phyloP scores from a whole-genome alignment of 345 rosid genomes.

The Pistacia integerrima region DNA sequence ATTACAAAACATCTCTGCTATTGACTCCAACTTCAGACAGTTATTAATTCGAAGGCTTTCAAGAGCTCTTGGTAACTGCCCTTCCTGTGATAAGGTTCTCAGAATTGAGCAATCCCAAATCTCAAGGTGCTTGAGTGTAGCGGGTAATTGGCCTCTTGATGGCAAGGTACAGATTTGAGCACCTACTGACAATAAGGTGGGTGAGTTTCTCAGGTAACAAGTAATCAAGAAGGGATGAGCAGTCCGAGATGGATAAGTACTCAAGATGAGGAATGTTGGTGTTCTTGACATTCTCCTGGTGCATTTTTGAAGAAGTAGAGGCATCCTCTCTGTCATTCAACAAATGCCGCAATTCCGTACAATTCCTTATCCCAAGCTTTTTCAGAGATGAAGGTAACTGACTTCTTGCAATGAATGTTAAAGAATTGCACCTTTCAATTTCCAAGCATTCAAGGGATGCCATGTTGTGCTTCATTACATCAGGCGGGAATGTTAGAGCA shows the following conservation, averaged over 20 bases:
- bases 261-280: neutral
- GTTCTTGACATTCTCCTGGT: too few species aligned
- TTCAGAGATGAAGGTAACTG: slow-evolving; percentile 3
- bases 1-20: neutral
- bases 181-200: too few species aligned
- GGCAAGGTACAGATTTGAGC: neutral
- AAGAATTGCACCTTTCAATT: neutral
- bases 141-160: neutral
- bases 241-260: neutral
- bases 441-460: neutral
- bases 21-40: neutral
- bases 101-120: slow-evolving; percentile 15
- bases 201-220: too few species aligned
- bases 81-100: neutral
- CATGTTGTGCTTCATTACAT: neutral
- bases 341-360: neutral
- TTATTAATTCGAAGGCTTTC: neutral
- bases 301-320: too few species aligned
- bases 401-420: neutral
- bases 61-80: neutral
- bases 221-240: neutral
- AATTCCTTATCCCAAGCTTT: neutral
- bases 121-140: neutral
- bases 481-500: neutral
- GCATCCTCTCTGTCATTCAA: neutral